These are phyloP conservation scores for Aspergillus fischeri DNA, from an alignment of 2,329 filamentous ascomycete species.

Conservation along the genomic window DNA sequence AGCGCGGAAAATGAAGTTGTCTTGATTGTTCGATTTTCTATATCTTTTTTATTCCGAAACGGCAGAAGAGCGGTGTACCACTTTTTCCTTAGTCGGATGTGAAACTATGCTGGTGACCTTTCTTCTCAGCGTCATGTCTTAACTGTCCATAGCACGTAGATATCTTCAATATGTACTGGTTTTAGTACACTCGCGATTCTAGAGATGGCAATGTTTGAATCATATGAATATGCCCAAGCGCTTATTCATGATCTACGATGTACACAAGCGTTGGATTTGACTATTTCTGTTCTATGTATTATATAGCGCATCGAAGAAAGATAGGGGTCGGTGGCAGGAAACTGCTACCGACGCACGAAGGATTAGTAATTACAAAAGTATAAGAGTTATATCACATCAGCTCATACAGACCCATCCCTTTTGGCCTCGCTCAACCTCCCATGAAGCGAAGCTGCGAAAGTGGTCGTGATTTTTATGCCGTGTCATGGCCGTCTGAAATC, in stretches of 20 bases:
- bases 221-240: background rate
- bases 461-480: background rate
- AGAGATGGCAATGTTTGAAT: background rate
- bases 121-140: background rate
- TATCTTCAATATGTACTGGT: slow-evolving; percentile 14
- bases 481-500: background rate
- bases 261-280: background rate
- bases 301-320: background rate
- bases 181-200: background rate
- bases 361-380: slow-evolving; percentile 9
- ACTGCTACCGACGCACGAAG: background rate
- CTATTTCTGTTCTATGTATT: background rate
- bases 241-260: background rate
- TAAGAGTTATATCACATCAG: slow-evolving; percentile 1
- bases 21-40: background rate
- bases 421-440: background rate
- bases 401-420: background rate
- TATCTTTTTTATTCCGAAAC: background rate
- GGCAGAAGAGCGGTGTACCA: background rate
- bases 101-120: background rate
- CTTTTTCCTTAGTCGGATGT: background rate
- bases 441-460: background rate
- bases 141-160: slow-evolving; percentile 13
- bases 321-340: background rate
- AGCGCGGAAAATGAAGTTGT: slow-evolving; percentile 19